A percentile compares a stretch with the other conserved stretches of the same genome.
Conservation (phyloP, 805 yeast genomes). For the Lipomyces japonicus region DNA sequence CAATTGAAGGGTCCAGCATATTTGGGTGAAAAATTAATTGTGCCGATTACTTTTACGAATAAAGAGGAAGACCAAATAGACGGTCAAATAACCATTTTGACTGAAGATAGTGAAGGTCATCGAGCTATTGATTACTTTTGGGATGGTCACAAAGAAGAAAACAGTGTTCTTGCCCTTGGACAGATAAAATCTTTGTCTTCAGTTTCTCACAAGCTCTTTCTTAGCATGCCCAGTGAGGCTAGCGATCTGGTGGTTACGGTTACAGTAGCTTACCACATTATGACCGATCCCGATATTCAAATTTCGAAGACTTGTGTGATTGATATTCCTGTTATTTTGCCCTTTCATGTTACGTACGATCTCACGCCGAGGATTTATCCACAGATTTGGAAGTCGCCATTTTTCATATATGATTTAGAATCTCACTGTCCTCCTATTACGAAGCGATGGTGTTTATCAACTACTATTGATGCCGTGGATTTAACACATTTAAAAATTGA, state of each 20-base stretch:
- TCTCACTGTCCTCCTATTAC: constrained; percentile 34
- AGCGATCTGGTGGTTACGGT: constrained; percentile 20
- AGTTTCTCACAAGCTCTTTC: background rate
- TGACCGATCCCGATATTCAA: constrained; percentile 22
- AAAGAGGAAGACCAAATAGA: constrained; percentile 17
- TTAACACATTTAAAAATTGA: constrained; percentile 29
- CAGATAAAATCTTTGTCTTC: background rate
- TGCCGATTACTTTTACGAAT: constrained; percentile 17
- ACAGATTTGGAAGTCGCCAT: constrained; percentile 40
- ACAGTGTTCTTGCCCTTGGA: constrained; percentile 5
- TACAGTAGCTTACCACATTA: constrained; percentile 16
- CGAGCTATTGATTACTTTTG: background rate
- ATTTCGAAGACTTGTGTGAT: constrained; percentile 13
- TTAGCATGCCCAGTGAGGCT: constrained; percentile 15
- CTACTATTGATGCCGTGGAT: constrained; percentile 33
- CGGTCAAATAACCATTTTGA: constrained; percentile 4
- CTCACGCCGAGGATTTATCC: constrained; percentile 37
- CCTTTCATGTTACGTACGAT: constrained; percentile 40
- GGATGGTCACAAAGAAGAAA: background rate
- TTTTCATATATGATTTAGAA: constrained; percentile 32
- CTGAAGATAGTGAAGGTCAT: constrained; percentile 16
- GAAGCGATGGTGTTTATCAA: constrained; percentile 38
- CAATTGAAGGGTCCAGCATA: constrained; percentile 22
- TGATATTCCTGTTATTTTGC: constrained; percentile 35
- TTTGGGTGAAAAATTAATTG: constrained; percentile 12